A percentile compares a stretch with the other conserved stretches of the same genome.
Evolutionary conservation across 192 early-diverging fungal species (phyloP).

Genomic region (Dissophora globulifera): DNA sequence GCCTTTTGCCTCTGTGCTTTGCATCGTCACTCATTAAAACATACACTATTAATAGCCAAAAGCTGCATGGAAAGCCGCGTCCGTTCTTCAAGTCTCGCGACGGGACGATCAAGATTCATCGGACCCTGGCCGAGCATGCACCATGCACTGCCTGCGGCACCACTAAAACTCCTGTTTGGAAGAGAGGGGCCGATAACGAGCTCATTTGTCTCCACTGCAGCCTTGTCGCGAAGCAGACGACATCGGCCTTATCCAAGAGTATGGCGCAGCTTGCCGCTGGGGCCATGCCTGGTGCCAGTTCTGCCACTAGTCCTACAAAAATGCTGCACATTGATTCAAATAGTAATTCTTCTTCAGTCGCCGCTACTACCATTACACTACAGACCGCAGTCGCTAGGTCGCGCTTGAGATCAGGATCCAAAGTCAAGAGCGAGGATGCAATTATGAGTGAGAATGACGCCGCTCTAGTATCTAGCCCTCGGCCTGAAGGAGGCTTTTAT

Average conservation of each 20-base stretch:
- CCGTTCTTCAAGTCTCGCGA: slow-evolving; percentile 48
- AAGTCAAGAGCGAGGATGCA: no score
- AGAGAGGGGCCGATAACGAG: slow-evolving; percentile 1
- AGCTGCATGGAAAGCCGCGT: slow-evolving; percentile 36
- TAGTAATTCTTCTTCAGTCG: no score
- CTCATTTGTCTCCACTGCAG: slow-evolving; percentile 19
- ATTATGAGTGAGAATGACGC: no score
- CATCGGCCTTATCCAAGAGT: background rate
- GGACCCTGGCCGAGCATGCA: slow-evolving; percentile 13
- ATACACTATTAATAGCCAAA: slow-evolving; percentile 19
- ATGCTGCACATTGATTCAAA: background rate
- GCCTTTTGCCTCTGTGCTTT: background rate
- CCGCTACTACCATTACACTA: no score
- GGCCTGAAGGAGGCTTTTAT: no score
- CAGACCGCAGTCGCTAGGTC: no score
- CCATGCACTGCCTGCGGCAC: slow-evolving; percentile 23
- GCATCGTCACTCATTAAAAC: background rate
- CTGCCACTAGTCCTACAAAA: no score
- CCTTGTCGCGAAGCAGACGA: background rate
- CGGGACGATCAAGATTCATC: slow-evolving; percentile 51
- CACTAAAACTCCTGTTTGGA: slow-evolving; percentile 22
- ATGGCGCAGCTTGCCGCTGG: background rate
- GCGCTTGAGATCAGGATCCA: no score
- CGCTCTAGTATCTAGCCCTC: no score
- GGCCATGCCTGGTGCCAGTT: no score